These are phyloP conservation scores for Corniculantispora saksenae DNA, from an alignment of 2,329 filamentous ascomycete genomes.

Conservation along the genomic window DNA sequence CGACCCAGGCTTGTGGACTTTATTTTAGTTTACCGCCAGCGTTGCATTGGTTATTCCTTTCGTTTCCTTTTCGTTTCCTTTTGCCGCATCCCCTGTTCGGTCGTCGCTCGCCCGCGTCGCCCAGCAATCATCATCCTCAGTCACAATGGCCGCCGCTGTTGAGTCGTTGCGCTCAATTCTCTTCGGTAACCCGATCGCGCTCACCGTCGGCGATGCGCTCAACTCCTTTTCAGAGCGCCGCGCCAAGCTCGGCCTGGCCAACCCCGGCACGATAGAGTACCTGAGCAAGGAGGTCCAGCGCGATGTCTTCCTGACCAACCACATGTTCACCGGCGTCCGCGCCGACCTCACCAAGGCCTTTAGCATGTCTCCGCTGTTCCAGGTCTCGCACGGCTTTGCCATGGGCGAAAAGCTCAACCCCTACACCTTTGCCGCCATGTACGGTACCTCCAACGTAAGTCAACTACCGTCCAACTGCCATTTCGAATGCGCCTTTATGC, in stretches of 20 bases:
- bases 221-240: slow-evolving; percentile 81
- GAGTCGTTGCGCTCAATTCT: slow-evolving; percentile 63
- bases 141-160: slow-evolving; percentile 53
- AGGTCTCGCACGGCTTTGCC: slow-evolving; percentile 94
- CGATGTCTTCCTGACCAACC: slow-evolving; percentile 94
- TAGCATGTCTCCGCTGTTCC: slow-evolving; percentile 90
- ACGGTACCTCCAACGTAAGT: slow-evolving; percentile 84
- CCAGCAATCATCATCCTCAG: slow-evolving; percentile 16
- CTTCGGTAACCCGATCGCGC: slow-evolving; percentile 71
- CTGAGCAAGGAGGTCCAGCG: slow-evolving; percentile 90
- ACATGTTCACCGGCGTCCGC: slow-evolving; percentile 93
- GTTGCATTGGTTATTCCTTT: slow-evolving; percentile 18
- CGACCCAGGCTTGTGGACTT: slow-evolving; percentile 25
- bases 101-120: slow-evolving; percentile 30
- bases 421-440: slow-evolving; percentile 92
- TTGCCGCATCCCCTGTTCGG: slow-evolving; percentile 24
- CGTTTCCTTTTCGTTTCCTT: slow-evolving; percentile 22
- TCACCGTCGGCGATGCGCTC: slow-evolving; percentile 74
- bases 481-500: slow-evolving; percentile 4
- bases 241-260: slow-evolving; percentile 82
- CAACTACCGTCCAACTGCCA: slow-evolving; percentile 8
- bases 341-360: slow-evolving; percentile 97
- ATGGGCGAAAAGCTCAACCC: slow-evolving; percentile 92
- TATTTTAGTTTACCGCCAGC: slow-evolving; percentile 16
- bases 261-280: slow-evolving; percentile 89